Evolutionary conservation across 169 alveolate genomes (phyloP).

Genomic region (Eimeria maxima): DNA sequence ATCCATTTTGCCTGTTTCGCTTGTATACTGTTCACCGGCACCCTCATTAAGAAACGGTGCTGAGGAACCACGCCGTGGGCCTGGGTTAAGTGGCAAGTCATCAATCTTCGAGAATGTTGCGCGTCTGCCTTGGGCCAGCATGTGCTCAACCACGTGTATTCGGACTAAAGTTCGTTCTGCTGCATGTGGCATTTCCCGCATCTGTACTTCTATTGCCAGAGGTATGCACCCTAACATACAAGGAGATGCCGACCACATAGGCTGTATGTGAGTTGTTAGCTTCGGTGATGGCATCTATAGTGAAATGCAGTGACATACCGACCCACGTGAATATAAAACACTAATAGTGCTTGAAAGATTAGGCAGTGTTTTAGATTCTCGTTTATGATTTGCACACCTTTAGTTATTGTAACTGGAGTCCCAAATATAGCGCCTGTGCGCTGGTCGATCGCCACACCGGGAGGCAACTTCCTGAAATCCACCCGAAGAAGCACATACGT

Average conservation of each 20-base stretch:
- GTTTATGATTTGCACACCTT: neutral
- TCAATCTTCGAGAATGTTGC: neutral
- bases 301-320: neutral
- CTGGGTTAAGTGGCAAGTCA: neutral
- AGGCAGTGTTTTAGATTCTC: too few species aligned
- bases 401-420: constrained; percentile 46
- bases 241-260: neutral
- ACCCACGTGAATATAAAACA: too few species aligned
- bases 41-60: neutral
- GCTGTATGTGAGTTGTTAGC: neutral
- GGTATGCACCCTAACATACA: constrained; percentile 56
- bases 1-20: neutral
- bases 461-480: constrained; percentile 43
- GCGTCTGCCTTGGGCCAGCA: neutral
- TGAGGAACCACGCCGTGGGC: neutral
- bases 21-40: neutral
- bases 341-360: too few species aligned
- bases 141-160: constrained; percentile 30
- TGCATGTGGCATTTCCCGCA: constrained; percentile 69
- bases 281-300: neutral
- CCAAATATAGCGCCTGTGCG: constrained; percentile 74
- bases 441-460: constrained; percentile 69
- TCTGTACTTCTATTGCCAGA: constrained; percentile 63
- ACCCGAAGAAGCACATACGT: neutral
- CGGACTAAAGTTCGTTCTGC: constrained; percentile 48